These are phyloP conservation scores for Aspergillus ruber DNA, from an alignment of 2,329 filamentous ascomycete species.

Conservation along the genomic window DNA sequence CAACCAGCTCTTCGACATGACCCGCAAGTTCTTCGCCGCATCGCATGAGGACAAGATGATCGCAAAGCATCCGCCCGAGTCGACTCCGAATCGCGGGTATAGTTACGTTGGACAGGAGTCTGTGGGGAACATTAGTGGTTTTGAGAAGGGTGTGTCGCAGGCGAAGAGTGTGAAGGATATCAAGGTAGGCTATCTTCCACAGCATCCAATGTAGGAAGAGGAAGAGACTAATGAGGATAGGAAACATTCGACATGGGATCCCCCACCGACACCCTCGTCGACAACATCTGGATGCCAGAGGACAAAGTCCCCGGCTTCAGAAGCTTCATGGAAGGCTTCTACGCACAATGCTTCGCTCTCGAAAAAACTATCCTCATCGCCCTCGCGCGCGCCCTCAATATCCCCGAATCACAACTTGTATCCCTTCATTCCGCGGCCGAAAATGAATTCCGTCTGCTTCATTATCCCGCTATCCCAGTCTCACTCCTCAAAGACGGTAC, in stretches of 20 bases:
- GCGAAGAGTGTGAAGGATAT: slow-evolving; percentile 15
- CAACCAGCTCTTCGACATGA: slow-evolving; percentile 9
- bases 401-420: slow-evolving; percentile 37
- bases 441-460: slow-evolving; percentile 54
- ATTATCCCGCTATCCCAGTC: slow-evolving; percentile 48
- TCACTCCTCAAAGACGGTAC: slow-evolving; percentile 35
- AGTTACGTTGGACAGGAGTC: slow-evolving; percentile 26
- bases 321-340: slow-evolving; percentile 29
- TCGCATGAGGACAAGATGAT: slow-evolving; percentile 21
- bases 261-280: slow-evolving; percentile 29
- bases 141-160: slow-evolving; percentile 12
- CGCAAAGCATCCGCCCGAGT: slow-evolving; percentile 22
- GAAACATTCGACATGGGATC: slow-evolving; percentile 45
- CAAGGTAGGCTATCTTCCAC: slow-evolving; percentile 7
- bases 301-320: slow-evolving; percentile 41
- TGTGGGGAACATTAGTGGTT: slow-evolving; percentile 18
- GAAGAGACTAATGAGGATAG: slow-evolving; percentile 9
- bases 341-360: slow-evolving; percentile 37
- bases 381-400: slow-evolving; percentile 40
- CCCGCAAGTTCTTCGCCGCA: slow-evolving; percentile 16
- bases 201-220: too few relatives aligned
- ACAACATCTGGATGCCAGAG: slow-evolving; percentile 46
- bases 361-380: slow-evolving; percentile 38
- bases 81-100: slow-evolving; percentile 27
- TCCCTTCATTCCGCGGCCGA: slow-evolving; percentile 47